phyloP scores from a whole-genome alignment of 768 basidiomycete species.

The Naematelia encephala region DNA sequence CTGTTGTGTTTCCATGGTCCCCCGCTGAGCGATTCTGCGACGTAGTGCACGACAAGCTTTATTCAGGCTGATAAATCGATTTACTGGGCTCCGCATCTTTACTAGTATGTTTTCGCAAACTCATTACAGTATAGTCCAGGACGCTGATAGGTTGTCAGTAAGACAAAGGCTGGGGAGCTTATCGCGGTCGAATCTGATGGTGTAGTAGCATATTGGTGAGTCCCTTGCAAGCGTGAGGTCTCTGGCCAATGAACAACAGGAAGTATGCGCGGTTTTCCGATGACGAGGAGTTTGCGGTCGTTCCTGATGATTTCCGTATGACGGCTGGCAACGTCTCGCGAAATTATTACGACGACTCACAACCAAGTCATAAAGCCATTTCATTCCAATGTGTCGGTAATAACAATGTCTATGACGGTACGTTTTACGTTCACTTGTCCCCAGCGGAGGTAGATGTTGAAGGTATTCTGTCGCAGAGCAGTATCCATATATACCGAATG shows the following conservation, averaged over 20 bases:
- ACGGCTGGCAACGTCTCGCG: slow-evolving; percentile 22
- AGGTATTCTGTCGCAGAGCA: slow-evolving; percentile 13
- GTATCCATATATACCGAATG: slow-evolving; percentile 2
- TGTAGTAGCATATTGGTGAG: slow-evolving; percentile 18
- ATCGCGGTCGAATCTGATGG: slow-evolving; percentile 21
- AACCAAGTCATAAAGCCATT: slow-evolving; percentile 19
- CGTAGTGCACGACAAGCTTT: slow-evolving; percentile 27
- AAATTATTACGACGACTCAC: slow-evolving; percentile 11
- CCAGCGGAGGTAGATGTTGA: background rate
- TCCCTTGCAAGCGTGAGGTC: background rate
- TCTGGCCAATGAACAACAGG: too few relatives aligned
- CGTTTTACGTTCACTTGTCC: slow-evolving; percentile 1
- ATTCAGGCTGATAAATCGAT: slow-evolving; percentile 23
- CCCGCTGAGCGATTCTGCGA: background rate
- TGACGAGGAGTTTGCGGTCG: slow-evolving; percentile 12
- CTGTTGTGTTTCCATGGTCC: background rate
- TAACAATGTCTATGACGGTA: slow-evolving; percentile 16
- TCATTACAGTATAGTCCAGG: background rate
- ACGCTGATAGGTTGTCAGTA: background rate
- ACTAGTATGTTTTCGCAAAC: slow-evolving; percentile 21
- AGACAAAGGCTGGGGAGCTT: slow-evolving; percentile 18
- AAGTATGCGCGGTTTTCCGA: slow-evolving; percentile 7
- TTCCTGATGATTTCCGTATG: slow-evolving; percentile 36
- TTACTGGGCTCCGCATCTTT: slow-evolving; percentile 32
- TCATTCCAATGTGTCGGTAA: slow-evolving; percentile 23